Evolutionary conservation across 306 rosid species (phyloP), one percentile per base, ranked within the genome.

Genomic region (Luffa acutangula): DNA sequence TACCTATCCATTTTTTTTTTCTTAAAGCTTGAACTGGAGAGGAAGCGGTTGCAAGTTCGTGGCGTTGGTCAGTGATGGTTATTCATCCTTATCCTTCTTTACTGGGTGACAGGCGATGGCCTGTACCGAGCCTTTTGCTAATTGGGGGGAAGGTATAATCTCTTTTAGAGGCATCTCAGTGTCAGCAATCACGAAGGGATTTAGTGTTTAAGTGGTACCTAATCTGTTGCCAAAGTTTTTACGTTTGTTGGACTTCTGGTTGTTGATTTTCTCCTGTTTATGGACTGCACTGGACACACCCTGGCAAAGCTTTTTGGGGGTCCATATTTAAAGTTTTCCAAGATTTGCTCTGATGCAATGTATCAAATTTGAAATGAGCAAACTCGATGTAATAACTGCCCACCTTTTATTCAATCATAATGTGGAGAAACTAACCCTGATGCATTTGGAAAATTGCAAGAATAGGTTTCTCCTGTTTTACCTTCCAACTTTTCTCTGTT

Each of bases 21-120:
- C 64, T 34, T 86, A 76, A 81, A 94, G 97, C 91, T 94, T 75
- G 98, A 91, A 81, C 66, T 87, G 2, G 97, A 90, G 89, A 91
- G 94, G 88, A 92, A 90, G 88, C 93, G 94, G 87, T 81, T 94
- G 86, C 97, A 90, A 76, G 83, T 84, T 82, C 97, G 93, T 64
- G 69, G 82, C 64, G 70, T 87, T 79, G 89, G 91, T 79, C 95
- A 84, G 81, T 91, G 81, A 87, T 43, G 81, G 85, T 65, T 86
- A 54, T 57, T 36, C 18, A 45, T 71, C 79, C 39, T 14, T 11
- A 57, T 57, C 69, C 67, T 76, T 58, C 64, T 5, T 76, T 36
- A 54, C 66, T 56, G 52, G 66, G 80, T 41, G 67, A 53, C 65
- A n/a, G 64, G 79, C 37, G 37, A 82, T 79, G 75, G 79, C 81